These are phyloP conservation scores for Amoeboaphelidium protococcarum DNA, from an alignment of 371 early-diverging fungal species.

Conservation along the genomic window DNA sequence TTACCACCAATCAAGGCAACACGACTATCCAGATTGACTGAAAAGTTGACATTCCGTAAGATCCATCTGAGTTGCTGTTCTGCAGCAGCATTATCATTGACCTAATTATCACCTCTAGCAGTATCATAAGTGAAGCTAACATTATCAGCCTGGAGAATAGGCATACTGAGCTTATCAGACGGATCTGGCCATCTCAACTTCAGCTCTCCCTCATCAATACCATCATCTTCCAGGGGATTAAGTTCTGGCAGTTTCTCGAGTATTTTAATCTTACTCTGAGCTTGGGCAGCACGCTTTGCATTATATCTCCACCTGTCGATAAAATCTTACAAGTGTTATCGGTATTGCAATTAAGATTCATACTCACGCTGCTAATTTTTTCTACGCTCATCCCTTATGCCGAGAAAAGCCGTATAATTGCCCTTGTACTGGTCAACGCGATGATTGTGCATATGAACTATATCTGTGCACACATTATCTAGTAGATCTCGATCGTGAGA, in stretches of 20 bases:
- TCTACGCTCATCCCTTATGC: conserved; percentile 64
- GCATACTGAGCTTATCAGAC: conserved; percentile 32
- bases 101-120: too few relatives aligned
- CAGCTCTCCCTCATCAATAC: conserved; percentile 23
- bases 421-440: conserved; percentile 84
- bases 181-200: conserved; percentile 24
- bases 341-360: conserved; percentile 47
- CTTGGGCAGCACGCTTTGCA: conserved; percentile 81
- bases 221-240: conserved; percentile 13
- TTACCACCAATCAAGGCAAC: conserved; percentile 72
- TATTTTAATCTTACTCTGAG: conserved; percentile 92
- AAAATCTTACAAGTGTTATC: conserved; percentile 52
- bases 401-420: conserved; percentile 67
- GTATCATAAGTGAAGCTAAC: conserved; percentile 29
- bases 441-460: conserved; percentile 17
- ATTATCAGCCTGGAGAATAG: conserved; percentile 76
- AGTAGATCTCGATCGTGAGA: conserved; percentile 28
- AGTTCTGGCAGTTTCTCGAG: conserved; percentile 84
- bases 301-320: conserved; percentile 97
- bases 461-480: conserved; percentile 19
- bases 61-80: too few relatives aligned
- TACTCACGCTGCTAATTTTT: conserved; percentile 71
- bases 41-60: conserved; percentile 51
- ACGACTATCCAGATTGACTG: conserved; percentile 82
- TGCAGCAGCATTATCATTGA: too few relatives aligned